Evolutionary conservation across 2,329 filamentous ascomycete genomes (phyloP).

Genomic region (Claviceps capensis): DNA sequence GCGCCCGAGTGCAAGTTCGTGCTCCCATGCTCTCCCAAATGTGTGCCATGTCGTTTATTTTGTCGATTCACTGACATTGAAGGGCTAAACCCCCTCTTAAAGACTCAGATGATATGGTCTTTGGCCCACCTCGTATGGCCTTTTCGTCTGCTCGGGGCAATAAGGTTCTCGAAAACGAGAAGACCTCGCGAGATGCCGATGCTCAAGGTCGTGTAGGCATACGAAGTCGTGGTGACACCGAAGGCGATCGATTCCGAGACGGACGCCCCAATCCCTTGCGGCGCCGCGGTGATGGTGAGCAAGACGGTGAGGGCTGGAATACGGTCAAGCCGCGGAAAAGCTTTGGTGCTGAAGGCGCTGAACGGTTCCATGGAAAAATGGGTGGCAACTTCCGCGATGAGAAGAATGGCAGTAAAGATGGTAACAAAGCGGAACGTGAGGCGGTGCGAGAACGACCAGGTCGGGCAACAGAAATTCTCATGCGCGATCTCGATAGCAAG

Average conservation of each 20-base stretch:
- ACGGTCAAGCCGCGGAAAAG: conserved; percentile 62
- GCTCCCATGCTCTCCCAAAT: background rate
- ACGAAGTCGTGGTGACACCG: conserved; percentile 37
- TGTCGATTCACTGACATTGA: background rate
- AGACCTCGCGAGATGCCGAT: conserved; percentile 36
- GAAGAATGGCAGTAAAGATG: conserved; percentile 26
- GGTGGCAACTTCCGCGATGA: conserved; percentile 33
- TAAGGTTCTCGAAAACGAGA: conserved; percentile 39
- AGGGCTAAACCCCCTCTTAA: conserved; percentile 1
- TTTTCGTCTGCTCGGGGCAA: conserved; percentile 63
- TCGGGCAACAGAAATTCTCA: conserved; percentile 36
- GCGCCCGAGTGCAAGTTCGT: conserved; percentile 44
- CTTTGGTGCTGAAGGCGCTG: conserved; percentile 57
- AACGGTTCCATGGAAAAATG: conserved; percentile 55
- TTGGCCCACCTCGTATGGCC: conserved; percentile 69
- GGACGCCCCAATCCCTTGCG: conserved; percentile 32
- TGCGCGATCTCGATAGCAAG: conserved; percentile 30
- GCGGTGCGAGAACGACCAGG: conserved; percentile 32
- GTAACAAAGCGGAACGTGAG: conserved; percentile 38
- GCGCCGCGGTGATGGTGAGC: conserved; percentile 40
- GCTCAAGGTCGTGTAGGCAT: conserved; percentile 44
- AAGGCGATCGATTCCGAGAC: conserved; percentile 38
- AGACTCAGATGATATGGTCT: conserved; percentile 69
- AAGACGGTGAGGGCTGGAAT: conserved; percentile 60
- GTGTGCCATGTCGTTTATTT: background rate